Evolutionary conservation across 2,329 filamentous ascomycete genomes (phyloP).

Genomic region (Neofusicoccum laricinum): DNA sequence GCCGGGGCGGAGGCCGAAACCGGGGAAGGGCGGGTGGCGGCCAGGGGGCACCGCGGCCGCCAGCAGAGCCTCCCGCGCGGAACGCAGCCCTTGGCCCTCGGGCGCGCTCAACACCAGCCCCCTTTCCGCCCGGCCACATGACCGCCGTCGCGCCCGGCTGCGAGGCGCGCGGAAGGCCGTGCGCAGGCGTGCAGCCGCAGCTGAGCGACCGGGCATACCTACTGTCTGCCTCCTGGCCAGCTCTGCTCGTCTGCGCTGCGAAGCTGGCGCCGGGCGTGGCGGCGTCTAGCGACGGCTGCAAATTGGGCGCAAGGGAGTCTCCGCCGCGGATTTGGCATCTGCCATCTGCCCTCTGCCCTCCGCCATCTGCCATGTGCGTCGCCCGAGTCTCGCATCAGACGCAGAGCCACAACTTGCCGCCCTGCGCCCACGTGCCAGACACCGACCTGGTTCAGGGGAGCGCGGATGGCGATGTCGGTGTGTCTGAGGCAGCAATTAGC

Average conservation of each 20-base stretch:
- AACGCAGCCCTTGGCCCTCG: not conserved
- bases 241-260: not conserved
- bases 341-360: too few relatives aligned
- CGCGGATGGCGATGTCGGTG: not conserved
- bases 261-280: not conserved
- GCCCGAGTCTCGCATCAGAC: not conserved
- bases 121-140: conserved; percentile 6
- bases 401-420: not conserved
- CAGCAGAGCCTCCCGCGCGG: conserved; percentile 7
- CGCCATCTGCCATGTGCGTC: not conserved
- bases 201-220: too few relatives aligned
- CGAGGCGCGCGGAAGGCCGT: too few relatives aligned
- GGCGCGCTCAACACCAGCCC: not conserved
- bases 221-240: not conserved
- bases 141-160: too few relatives aligned
- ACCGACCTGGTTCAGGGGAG: conserved; percentile 6
- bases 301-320: conserved; percentile 5
- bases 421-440: conserved; percentile 4
- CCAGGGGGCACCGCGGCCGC: not conserved
- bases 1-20: conserved; percentile 8
- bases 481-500: conserved; percentile 2
- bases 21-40: conserved; percentile 13
- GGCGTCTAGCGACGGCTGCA: not conserved
- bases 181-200: not conserved
- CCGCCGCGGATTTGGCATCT: not conserved